These are phyloP conservation scores for Rosellinia necatrix DNA, from an alignment of 2,329 filamentous ascomycete species.

Conservation along the genomic window DNA sequence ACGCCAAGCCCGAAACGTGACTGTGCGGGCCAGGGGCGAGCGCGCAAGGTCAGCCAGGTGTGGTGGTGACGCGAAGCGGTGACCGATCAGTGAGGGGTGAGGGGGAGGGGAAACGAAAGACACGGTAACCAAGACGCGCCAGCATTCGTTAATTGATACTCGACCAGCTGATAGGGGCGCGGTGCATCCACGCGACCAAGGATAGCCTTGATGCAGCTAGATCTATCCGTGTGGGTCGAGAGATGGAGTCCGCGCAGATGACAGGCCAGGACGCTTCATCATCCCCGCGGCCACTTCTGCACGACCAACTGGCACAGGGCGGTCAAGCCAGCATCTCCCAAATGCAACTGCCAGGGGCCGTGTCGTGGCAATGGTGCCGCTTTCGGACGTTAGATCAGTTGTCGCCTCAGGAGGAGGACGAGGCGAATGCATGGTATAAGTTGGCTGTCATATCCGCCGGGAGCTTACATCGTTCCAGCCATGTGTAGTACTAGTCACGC, in stretches of 20 bases:
- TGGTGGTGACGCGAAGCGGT: conserved; percentile 25
- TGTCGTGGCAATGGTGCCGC: conserved; percentile 24
- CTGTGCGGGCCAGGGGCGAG: conserved; percentile 7
- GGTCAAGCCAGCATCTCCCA: conserved; percentile 26
- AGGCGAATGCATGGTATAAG: conserved; percentile 24
- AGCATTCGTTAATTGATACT: conserved; percentile 10
- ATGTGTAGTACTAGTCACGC: conserved; percentile 8
- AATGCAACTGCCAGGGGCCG: conserved; percentile 20
- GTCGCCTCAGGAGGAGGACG: conserved; percentile 7
- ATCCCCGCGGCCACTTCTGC: conserved; percentile 26
- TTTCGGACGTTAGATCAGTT: conserved; percentile 22
- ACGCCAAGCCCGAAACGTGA: conserved; percentile 4
- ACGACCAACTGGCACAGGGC: conserved; percentile 31
- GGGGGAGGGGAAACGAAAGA: conserved; percentile 1
- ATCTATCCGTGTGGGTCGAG: conserved; percentile 31
- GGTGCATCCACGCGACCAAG: conserved; percentile 24
- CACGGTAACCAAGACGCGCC: neutral
- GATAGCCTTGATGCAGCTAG: conserved; percentile 23
- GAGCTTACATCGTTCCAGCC: neutral
- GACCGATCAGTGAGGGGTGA: conserved; percentile 16
- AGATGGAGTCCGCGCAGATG: conserved; percentile 13
- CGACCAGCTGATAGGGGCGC: conserved; percentile 20
- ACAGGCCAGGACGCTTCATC: conserved; percentile 24
- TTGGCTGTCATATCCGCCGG: conserved; percentile 6
- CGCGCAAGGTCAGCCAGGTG: conserved; percentile 13